phyloP scores from a whole-genome alignment of 805 yeast species.

The Suhomyces prunicola region DNA sequence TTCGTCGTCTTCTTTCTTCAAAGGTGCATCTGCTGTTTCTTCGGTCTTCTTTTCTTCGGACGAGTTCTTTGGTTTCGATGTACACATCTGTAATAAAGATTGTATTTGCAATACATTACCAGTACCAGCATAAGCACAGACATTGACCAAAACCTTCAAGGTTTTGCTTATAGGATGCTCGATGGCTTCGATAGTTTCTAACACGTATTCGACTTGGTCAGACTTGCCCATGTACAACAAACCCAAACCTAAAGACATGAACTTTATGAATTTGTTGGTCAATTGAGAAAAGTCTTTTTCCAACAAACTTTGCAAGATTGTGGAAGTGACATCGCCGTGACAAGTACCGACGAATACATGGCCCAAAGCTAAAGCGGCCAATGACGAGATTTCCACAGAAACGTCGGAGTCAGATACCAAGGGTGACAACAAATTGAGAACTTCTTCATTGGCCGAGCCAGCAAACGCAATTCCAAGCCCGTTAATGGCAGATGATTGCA shows the following conservation, averaged over 20 bases:
- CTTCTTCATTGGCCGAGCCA: conserved; percentile 85
- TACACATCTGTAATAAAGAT: conserved; percentile 82
- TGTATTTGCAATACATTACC: conserved; percentile 96
- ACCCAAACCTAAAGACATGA: conserved; percentile 90
- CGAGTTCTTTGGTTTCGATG: conserved; percentile 61
- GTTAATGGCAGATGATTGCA: conserved; percentile 77
- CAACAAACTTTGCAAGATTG: conserved; percentile 83
- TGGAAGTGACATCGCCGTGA: conserved; percentile 90
- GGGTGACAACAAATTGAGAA: conserved; percentile 74
- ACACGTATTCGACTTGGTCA: conserved; percentile 89
- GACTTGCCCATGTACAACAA: conserved; percentile 89
- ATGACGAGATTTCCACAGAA: conserved; percentile 73
- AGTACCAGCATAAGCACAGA: conserved; percentile 95
- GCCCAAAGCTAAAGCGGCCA: conserved; percentile 90
- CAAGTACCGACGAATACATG: conserved; percentile 95
- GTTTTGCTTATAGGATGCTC: conserved; percentile 92
- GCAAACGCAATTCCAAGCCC: conserved; percentile 95
- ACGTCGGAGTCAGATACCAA: conserved; percentile 72
- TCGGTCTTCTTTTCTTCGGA: conserved; percentile 59
- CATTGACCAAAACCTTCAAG: conserved; percentile 82
- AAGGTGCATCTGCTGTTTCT: conserved; percentile 43
- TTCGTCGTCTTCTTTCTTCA: conserved; percentile 17
- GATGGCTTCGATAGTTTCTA: conserved; percentile 91
- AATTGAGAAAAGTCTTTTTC: conserved; percentile 80
- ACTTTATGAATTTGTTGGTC: conserved; percentile 81